phyloP scores from a whole-genome alignment of 345 rosid species.

The Gossypium herbaceum region DNA sequence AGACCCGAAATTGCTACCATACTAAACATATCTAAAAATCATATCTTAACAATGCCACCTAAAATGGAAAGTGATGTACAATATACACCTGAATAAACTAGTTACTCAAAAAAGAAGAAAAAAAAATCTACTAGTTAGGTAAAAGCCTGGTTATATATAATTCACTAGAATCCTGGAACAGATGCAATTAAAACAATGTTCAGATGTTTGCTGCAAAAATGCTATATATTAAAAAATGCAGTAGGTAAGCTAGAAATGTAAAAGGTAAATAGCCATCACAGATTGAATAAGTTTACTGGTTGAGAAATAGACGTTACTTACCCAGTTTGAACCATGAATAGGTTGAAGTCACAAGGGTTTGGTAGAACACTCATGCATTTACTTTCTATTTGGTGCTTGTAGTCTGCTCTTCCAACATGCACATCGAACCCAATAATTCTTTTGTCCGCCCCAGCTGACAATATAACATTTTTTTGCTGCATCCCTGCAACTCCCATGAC shows the following conservation, averaged over 20 bases:
- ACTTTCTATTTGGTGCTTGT: conserved; percentile 74
- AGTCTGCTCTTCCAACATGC: conserved; percentile 60
- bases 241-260: conserved; percentile 3
- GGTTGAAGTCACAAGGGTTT: conserved; percentile 88
- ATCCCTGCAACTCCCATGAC: conserved; percentile 94
- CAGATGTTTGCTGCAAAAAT: neutral
- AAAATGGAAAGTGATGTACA: neutral
- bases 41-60: neutral
- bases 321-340: conserved; percentile 96
- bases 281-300: conserved; percentile 5
- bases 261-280: neutral
- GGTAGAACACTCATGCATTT: conserved; percentile 96
- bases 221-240: neutral
- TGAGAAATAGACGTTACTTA: conserved; percentile 30
- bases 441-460: conserved; percentile 87
- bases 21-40: neutral
- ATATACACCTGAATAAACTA: conserved; percentile 1
- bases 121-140: neutral
- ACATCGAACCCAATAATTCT: conserved; percentile 78
- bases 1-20: neutral
- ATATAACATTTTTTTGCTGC: conserved; percentile 65
- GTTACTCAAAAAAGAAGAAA: neutral
- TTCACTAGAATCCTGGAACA: neutral
- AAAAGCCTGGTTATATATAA: neutral
- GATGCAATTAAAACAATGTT: neutral